These are phyloP conservation scores for Agapanthus africanus DNA, from an alignment of 106 monocot genomes.

Conservation along the genomic window DNA sequence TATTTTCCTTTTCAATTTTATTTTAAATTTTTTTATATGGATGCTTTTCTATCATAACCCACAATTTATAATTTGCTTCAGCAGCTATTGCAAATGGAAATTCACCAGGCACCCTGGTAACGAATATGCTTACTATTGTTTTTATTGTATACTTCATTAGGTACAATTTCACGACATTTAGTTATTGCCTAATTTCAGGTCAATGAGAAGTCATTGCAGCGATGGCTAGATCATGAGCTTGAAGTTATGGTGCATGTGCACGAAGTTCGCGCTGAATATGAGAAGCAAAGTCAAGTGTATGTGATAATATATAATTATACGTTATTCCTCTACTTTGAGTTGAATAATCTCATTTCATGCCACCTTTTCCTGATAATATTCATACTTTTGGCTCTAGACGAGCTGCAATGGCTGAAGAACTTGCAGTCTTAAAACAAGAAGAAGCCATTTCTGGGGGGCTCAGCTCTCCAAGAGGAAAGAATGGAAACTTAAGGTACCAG, in stretches of 20 bases:
- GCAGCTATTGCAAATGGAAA: conserved; percentile 63
- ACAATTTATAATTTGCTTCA: conserved; percentile 2
- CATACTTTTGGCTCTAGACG: conserved; percentile 33
- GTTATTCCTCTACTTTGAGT: conserved; percentile 2
- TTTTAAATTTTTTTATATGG: not conserved
- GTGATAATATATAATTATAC: conserved; percentile 14
- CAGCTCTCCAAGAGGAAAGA: conserved; percentile 59
- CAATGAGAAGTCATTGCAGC: conserved; percentile 82
- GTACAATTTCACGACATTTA: not conserved
- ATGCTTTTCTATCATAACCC: not conserved
- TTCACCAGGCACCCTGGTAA: conserved; percentile 49
- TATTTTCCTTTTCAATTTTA: conserved; percentile 13
- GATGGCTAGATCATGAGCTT: conserved; percentile 92
- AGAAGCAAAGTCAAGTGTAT: conserved; percentile 97
- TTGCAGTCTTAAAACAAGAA: conserved; percentile 64
- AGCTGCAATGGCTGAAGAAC: conserved; percentile 70
- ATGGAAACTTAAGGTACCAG: conserved; percentile 51
- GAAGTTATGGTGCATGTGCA: conserved; percentile 90
- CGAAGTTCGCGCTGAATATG: conserved; percentile 90
- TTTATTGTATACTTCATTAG: not conserved
- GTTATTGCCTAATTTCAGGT: conserved; percentile 31
- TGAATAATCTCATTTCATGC: not conserved
- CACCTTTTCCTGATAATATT: conserved; percentile 7
- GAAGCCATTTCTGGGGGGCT: conserved; percentile 35
- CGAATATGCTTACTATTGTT: not conserved